Evolutionary conservation across 1,284 basidiomycete species (phyloP), one percentile per base, ranked within the genome.

Genomic region (Taiwanofungus camphoratus): DNA sequence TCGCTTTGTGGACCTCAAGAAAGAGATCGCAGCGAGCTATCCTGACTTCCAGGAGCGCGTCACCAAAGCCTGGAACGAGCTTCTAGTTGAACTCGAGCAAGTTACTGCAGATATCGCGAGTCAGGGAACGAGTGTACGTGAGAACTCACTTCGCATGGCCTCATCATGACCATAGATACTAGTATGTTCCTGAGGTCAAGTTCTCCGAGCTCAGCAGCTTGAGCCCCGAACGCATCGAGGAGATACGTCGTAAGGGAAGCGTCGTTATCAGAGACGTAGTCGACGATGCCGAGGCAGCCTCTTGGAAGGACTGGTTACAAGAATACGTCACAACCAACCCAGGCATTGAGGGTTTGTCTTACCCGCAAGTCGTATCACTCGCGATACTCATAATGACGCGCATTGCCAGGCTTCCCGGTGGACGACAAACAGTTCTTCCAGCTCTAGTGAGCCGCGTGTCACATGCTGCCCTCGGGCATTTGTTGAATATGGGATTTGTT

Each of bases 341-440:
- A 1, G 66, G 68, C 32, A 69, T 69, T 3, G 67, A 73, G 56
- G 77, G 79, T 76, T 20, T 26, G 59, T 50, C 4, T 36, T 12
- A 13, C 13, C 26, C 26, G 7, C n/a, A 22, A 39, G 13, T 43
- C 11, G 6, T 34, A 33, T 34, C 26, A 13, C 26, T 23, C 36
- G n/a, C n/a, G 22, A n/a, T 34, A n/a, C 20, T 20, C 26, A 36
- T 2, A 7, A 32, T 26, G 21, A n/a, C 21, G 3, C 23, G 11
- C 13, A n/a, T 5, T 20, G 39, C 3, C 30, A 82, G 80, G 80
- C 15, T 50, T 72, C 29, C 81, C 82, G 1, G 69, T 57, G 23
- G 54, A 71, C 13, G 65, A 85, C 52, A 85, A 83, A 50, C 84
- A 86, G 49, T 86, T 87, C 59, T 85, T 82, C 63, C 65, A 77